Base-by-base conservation (phyloP, 257 asterid genomes). In the Capsicum rhomboideum region DNA sequence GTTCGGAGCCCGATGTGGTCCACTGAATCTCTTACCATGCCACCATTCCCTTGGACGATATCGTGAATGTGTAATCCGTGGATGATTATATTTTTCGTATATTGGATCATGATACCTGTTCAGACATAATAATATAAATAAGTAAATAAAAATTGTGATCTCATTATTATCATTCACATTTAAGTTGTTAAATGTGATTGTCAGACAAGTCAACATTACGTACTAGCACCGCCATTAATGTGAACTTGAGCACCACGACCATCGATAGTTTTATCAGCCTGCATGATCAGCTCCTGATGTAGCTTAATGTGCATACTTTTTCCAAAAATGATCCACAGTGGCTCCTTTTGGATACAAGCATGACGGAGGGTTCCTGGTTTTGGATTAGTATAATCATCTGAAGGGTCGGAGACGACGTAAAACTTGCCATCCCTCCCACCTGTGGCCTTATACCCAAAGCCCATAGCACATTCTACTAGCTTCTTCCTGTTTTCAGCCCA, bases 301-400 rank as follows among this genome's bases (percentile, higher is more conserved):
- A 88, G 86, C 74, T 54, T 86, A 46, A 88, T 88, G n/a, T 17
- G 23, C 90, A 88, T 88, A 64, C 11, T 21, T 8, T 42, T 66
- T 1, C 20, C 49, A 28, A 88, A 86, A 46, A 75, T 82, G 85
- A 88, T 88, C 91, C 91, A 88, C 84, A 88, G 31, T 8, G 91
- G 88, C 7, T 56, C 72, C 53, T 86, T 84, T 66, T 86, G 91
- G 82, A 88, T 86, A 80, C 86, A 89, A 17, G 88, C 91, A 49
- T 88, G 85, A 3, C 91, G 91, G 79, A 86, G 86, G 40, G 91
- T 88, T 20, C 91, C 91, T 1, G 89, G 86, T 63, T 74, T 88
- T 7, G 91, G 91, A 21, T 83, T 34, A 11, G 40, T 54, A 13
- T 79, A 26, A 34, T 88, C 85, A 26, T 88, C 91, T 3, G 89